These are phyloP conservation scores for Barnettozyma californica DNA, from an alignment of 805 yeast genomes.

Conservation along the genomic window DNA sequence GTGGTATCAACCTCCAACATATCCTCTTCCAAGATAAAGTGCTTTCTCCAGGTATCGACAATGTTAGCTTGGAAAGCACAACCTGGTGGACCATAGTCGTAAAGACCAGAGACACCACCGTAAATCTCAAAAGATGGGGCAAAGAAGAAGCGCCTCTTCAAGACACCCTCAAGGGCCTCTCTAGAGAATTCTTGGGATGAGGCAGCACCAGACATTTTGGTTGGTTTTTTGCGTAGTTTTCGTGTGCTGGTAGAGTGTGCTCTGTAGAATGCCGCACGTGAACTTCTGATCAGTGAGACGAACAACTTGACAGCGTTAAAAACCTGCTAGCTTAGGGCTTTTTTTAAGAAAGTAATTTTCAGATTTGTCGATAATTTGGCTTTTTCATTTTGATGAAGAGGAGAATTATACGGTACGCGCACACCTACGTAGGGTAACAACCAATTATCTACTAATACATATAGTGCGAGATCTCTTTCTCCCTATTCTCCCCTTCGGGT, in stretches of 20 bases:
- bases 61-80: conserved; percentile 97
- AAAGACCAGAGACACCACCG: conserved; percentile 97
- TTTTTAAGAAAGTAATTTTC: background rate
- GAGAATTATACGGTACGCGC: background rate
- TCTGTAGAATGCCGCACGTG: conserved; percentile 3
- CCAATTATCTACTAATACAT: background rate
- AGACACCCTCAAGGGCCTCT: conserved; percentile 82
- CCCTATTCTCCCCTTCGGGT: conserved; percentile 15
- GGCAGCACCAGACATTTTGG: conserved; percentile 21
- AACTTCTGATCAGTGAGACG: conserved; percentile 2
- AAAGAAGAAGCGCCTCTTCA: conserved; percentile 93
- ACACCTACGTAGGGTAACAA: background rate
- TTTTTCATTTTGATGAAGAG: background rate
- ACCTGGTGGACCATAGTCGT: conserved; percentile 99
- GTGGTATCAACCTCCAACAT: conserved; percentile 98
- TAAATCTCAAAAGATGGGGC: conserved; percentile 97
- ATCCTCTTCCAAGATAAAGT: conserved; percentile 94
- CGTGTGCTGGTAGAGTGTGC: background rate
- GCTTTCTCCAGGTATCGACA: conserved; percentile 95
- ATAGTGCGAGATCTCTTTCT: background rate
- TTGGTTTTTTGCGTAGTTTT: conserved; percentile 6
- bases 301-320: conserved; percentile 1
- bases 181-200: conserved; percentile 56
- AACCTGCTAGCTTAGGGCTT: background rate
- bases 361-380: background rate